Conservation (phyloP, 768 basidiomycete genomes). For the Lanmaoa pseudosensibilis region DNA sequence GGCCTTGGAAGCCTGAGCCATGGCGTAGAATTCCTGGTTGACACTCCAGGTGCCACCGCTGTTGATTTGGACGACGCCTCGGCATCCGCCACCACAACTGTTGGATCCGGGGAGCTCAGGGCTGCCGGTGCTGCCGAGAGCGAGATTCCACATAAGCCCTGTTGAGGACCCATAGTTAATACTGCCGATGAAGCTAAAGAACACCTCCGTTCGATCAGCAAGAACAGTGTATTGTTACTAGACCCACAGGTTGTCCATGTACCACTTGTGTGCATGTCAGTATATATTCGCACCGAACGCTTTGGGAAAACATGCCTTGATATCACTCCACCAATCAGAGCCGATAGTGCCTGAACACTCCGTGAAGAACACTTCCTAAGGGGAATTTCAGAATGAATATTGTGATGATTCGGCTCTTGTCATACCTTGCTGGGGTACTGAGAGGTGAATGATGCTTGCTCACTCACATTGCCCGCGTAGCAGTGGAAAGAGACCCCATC, state of each 20-base stretch:
- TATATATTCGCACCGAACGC: neutral
- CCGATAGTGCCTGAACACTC: slow-evolving; percentile 69
- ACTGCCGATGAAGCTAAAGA: slow-evolving; percentile 41
- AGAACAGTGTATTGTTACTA: slow-evolving; percentile 15
- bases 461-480: slow-evolving; percentile 53
- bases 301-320: slow-evolving; percentile 51
- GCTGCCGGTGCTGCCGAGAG: slow-evolving; percentile 59
- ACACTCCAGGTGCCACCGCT: slow-evolving; percentile 59
- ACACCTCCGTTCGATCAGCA: slow-evolving; percentile 18
- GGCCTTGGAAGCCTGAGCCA: slow-evolving; percentile 76
- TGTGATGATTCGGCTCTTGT: neutral
- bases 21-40: slow-evolving; percentile 77
- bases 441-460: slow-evolving; percentile 57
- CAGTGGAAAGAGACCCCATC: slow-evolving; percentile 74
- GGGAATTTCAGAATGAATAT: neutral
- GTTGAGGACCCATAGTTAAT: slow-evolving; percentile 34
- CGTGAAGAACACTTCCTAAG: slow-evolving; percentile 43
- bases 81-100: slow-evolving; percentile 66
- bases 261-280: slow-evolving; percentile 48
- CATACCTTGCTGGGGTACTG: slow-evolving; percentile 53
- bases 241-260: slow-evolving; percentile 63
- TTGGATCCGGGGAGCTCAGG: slow-evolving; percentile 64
- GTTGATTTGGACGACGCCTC: slow-evolving; percentile 66
- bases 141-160: slow-evolving; percentile 77
- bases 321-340: slow-evolving; percentile 77